These are phyloP conservation scores for Chrysosporium keratinophilum DNA, from an alignment of 2,329 filamentous ascomycete genomes.

Conservation along the genomic window DNA sequence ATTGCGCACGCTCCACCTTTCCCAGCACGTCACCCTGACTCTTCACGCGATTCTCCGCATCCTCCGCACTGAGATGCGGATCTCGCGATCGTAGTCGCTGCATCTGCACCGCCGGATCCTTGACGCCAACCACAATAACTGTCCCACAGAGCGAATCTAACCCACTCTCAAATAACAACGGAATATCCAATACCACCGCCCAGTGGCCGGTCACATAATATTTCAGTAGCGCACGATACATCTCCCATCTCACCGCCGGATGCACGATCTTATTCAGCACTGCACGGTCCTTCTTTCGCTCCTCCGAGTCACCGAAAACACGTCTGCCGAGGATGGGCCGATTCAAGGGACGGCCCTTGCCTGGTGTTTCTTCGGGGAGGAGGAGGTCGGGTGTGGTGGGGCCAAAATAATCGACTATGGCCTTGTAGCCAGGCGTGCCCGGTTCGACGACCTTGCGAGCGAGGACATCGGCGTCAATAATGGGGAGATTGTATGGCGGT, in stretches of 20 bases:
- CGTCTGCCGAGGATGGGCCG: conserved; percentile 71
- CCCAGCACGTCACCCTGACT: conserved; percentile 78
- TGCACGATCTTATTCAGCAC: conserved; percentile 86
- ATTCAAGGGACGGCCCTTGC: conserved; percentile 56
- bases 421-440: conserved; percentile 69
- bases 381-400: conserved; percentile 79
- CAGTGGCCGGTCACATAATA: conserved; percentile 67
- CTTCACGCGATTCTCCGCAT: conserved; percentile 73
- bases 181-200: conserved; percentile 88
- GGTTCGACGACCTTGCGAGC: conserved; percentile 92
- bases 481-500: conserved; percentile 72
- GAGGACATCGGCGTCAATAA: conserved; percentile 88
- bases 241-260: conserved; percentile 73
- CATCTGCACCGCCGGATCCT: conserved; percentile 73
- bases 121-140: conserved; percentile 77
- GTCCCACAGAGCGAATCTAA: conserved; percentile 78
- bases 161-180: conserved; percentile 77
- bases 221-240: conserved; percentile 63
- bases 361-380: conserved; percentile 43
- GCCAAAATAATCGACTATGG: conserved; percentile 72
- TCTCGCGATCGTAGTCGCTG: conserved; percentile 64
- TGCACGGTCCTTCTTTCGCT: conserved; percentile 58
- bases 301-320: conserved; percentile 72
- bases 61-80: conserved; percentile 65
- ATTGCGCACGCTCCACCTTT: conserved; percentile 67